These are phyloP conservation scores for Butyriboletus loyo DNA, from an alignment of 768 basidiomycete species.

Conservation along the genomic window DNA sequence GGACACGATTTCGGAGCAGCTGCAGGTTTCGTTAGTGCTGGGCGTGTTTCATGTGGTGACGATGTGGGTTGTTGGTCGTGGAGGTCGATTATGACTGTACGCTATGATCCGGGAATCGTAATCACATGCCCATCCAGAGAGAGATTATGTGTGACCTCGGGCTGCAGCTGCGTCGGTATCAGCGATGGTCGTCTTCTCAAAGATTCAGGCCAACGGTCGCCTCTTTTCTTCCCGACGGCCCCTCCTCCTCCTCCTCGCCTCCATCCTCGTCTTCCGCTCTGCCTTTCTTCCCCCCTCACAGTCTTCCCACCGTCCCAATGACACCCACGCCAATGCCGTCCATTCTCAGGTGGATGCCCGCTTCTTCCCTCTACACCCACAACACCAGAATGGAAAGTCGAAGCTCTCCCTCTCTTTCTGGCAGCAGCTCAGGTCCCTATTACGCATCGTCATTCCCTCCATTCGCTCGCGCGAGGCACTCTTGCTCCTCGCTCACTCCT, in stretches of 20 bases:
- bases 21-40: constrained; percentile 37
- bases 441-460: constrained; percentile 67
- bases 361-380: constrained; percentile 59
- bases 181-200: constrained; percentile 20
- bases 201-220: not conserved
- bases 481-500: constrained; percentile 73
- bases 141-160: not conserved
- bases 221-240: constrained; percentile 20
- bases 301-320: constrained; percentile 17
- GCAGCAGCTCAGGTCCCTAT: constrained; percentile 68
- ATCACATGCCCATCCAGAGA: constrained; percentile 13
- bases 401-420: constrained; percentile 71
- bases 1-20: constrained; percentile 45
- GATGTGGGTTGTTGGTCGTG: constrained; percentile 15
- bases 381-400: constrained; percentile 22
- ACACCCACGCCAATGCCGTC: constrained; percentile 56
- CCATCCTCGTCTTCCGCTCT: constrained; percentile 52
- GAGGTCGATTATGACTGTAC: not conserved
- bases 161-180: not conserved
- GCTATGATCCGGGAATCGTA: constrained; percentile 4
- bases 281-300: constrained; percentile 22
- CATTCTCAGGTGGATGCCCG: constrained; percentile 51
- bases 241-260: constrained; percentile 41
- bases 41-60: constrained; percentile 38
- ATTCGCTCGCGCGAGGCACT: constrained; percentile 65